Percentiles rank a stretch among this genome's conserved stretches.
Conservation (phyloP, 768 basidiomycete species). For the Cubamyces sp. region DNA sequence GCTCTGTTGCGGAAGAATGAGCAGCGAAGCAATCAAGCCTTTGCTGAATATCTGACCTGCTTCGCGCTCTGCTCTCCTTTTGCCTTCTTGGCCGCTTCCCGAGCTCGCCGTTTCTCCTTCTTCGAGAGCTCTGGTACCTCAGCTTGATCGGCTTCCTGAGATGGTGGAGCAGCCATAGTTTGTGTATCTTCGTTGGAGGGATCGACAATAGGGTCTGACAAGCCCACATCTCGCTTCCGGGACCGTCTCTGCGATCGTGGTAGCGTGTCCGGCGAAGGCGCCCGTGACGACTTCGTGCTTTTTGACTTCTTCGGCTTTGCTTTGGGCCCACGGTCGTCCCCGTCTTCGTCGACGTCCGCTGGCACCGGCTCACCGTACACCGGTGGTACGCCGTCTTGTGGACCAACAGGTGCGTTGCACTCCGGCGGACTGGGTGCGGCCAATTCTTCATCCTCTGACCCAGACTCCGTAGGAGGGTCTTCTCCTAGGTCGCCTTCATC, state of each 20-base stretch:
- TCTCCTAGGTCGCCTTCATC: slow-evolving; percentile 22
- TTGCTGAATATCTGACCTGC: slow-evolving; percentile 19
- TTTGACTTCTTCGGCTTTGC: slow-evolving; percentile 24
- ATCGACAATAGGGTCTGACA: neutral
- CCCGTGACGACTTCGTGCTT: slow-evolving; percentile 29
- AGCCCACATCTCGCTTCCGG: slow-evolving; percentile 1
- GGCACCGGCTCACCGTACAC: slow-evolving; percentile 14
- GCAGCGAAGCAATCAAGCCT: neutral
- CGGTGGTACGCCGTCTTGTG: neutral
- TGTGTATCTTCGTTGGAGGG: neutral
- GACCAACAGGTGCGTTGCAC: neutral
- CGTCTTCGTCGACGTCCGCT: slow-evolving; percentile 19
- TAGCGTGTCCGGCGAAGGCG: slow-evolving; percentile 15
- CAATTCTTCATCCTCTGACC: slow-evolving; percentile 14
- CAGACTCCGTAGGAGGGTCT: slow-evolving; percentile 1
- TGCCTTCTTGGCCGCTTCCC: slow-evolving; percentile 73
- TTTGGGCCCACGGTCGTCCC: neutral
- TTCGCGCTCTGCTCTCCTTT: slow-evolving; percentile 39
- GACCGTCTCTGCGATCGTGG: slow-evolving; percentile 20
- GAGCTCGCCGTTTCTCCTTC: slow-evolving; percentile 77
- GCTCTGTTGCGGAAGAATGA: neutral
- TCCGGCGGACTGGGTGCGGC: neutral
- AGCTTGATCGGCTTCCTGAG: slow-evolving; percentile 9
- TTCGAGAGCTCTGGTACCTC: slow-evolving; percentile 56
- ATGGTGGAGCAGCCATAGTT: neutral